A percentile compares a stretch with the other conserved stretches of the same genome.
These are phyloP conservation scores for Lactarius trivialis DNA, from an alignment of 768 basidiomycete species.

Conservation along the genomic window DNA sequence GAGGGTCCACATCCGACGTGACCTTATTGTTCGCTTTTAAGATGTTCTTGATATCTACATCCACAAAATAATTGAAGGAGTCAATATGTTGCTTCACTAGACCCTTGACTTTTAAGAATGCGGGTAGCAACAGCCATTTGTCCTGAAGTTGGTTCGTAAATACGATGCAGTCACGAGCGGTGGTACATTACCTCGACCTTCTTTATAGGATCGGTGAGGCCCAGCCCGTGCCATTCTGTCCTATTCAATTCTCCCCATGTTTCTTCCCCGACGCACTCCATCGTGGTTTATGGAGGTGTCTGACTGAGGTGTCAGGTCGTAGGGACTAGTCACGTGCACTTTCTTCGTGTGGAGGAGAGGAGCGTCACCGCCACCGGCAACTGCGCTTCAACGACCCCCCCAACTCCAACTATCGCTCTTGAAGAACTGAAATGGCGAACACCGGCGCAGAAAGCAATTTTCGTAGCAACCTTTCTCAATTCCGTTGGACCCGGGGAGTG, in stretches of 20 bases:
- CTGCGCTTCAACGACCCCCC: background rate
- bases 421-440: slow-evolving; percentile 11
- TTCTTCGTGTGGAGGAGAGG: background rate
- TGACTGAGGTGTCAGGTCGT: too few relatives aligned
- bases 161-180: background rate
- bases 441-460: slow-evolving; percentile 53
- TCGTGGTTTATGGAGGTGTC: background rate
- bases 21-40: slow-evolving; percentile 90
- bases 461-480: slow-evolving; percentile 70
- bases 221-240: slow-evolving; percentile 67
- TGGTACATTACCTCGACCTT: slow-evolving; percentile 70
- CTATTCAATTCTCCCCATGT: slow-evolving; percentile 56
- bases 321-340: background rate
- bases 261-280: slow-evolving; percentile 29
- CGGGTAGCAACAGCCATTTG: slow-evolving; percentile 96
- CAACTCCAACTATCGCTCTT: background rate
- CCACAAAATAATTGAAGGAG: slow-evolving; percentile 98
- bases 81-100: slow-evolving; percentile 99
- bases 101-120: slow-evolving; percentile 95
- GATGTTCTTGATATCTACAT: slow-evolving; percentile 95
- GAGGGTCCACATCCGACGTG: slow-evolving; percentile 93
- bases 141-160: slow-evolving; percentile 47
- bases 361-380: too few relatives aligned
- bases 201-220: slow-evolving; percentile 86
- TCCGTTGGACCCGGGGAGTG: slow-evolving; percentile 74